Evolutionary conservation across 2,329 filamentous ascomycete genomes (phyloP).

Genomic region (Calonectria hongkongensis): DNA sequence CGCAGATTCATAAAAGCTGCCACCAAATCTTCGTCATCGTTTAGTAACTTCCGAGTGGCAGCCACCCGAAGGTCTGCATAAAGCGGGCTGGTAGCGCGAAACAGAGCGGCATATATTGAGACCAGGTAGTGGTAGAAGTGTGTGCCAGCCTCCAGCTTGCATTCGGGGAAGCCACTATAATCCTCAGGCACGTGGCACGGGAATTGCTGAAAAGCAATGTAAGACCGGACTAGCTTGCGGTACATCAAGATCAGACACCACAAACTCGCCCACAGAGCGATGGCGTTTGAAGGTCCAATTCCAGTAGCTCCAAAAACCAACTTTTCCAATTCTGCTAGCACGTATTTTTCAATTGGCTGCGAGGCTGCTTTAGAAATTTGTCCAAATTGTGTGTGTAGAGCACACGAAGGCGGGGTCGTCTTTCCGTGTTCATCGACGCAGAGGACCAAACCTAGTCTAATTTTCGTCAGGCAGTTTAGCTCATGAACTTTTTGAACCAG

Average conservation of each 20-base stretch:
- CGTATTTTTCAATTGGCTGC: conserved; percentile 53
- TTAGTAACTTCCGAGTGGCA: conserved; percentile 50
- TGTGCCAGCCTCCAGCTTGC: conserved; percentile 54
- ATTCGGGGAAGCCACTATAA: conserved; percentile 55
- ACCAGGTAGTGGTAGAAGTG: conserved; percentile 56
- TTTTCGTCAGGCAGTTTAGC: conserved; percentile 54
- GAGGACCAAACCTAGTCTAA: conserved; percentile 52
- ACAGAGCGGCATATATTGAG: conserved; percentile 54
- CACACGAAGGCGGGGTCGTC: conserved; percentile 53
- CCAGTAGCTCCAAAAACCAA: conserved; percentile 52
- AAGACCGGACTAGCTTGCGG: conserved; percentile 54
- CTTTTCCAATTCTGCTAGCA: conserved; percentile 52
- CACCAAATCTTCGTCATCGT: conserved; percentile 51
- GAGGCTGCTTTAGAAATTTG: conserved; percentile 55
- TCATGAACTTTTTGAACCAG: conserved; percentile 54
- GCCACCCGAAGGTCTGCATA: conserved; percentile 53
- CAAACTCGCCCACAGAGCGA: conserved; percentile 54
- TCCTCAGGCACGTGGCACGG: conserved; percentile 56
- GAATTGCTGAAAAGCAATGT: conserved; percentile 55
- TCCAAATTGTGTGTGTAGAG: conserved; percentile 55
- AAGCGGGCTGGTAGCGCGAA: conserved; percentile 54
- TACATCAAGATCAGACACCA: conserved; percentile 57
- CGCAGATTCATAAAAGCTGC: conserved; percentile 53
- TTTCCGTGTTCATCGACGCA: conserved; percentile 51
- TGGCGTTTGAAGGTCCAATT: conserved; percentile 51